Evolutionary conservation across 2,329 filamentous ascomycete genomes (phyloP), one percentile per base, ranked within the genome.

Genomic region (Sporothrix luriei): DNA sequence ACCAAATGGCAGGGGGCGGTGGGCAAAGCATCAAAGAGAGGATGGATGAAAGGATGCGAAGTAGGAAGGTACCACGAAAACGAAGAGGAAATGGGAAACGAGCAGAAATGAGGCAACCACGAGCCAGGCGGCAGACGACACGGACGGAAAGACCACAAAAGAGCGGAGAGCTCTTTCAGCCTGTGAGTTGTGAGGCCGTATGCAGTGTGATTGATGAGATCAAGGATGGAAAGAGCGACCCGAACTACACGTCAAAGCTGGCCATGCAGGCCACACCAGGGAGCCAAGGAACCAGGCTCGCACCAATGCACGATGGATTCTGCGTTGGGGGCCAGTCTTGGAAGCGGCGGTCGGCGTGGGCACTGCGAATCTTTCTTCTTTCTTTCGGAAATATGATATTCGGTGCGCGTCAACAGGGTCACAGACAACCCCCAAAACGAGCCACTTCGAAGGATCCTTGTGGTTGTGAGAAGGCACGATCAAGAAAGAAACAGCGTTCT

Each of bases 261-360:
- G n/a, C 43, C 24, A 49, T 64, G 43, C 40, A 49, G 11, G 57
- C 57, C 57, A 38, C 57, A 61, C 59, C 21, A 48, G 24, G 24
- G 33, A 11, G 24, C 29, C 33, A 59, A 16, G 29, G 51, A 54
- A 14, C 24, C 24, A 33, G 52, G 52, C n/a, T 19, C 33, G 24
- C 40, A 29, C 59, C 43, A 64, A 64, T 38, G 46, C 57, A 46
- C 57, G 57, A 62, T 62, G 38, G 38, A 46, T 61, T 33, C n/a
- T 16, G 57, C 4, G 38, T 9, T 38, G 29, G 54, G 26, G 26
- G 14, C 13, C 57, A 19, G 10, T 59, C 33, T 33, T 59, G 38
- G 10, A 46, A 26, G 19, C 13, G 5, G 33, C 52, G 26, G 52
- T 54, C 13, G 51, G 51, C 21, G 51, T 24, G 11, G 3, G 13